These are phyloP conservation scores for Aspergillus unguis DNA, from an alignment of 2,329 filamentous ascomycete genomes.

Conservation along the genomic window DNA sequence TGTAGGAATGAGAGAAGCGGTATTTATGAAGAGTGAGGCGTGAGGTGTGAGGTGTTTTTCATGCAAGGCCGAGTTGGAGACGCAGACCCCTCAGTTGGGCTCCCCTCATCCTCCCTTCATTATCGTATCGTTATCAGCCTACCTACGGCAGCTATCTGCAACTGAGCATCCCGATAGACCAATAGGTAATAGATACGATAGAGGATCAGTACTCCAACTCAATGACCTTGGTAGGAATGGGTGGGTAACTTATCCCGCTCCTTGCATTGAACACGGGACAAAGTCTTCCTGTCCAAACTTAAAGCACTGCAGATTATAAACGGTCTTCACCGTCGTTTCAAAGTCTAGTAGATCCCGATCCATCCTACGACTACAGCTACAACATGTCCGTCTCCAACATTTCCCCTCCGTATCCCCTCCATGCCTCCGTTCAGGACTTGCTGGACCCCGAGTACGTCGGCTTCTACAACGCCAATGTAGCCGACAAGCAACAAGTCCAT, in stretches of 20 bases:
- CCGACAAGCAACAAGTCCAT: constrained; percentile 54
- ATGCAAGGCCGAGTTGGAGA: constrained; percentile 3
- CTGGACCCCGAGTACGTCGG: constrained; percentile 51
- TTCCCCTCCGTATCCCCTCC: constrained; percentile 47
- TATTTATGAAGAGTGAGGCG: not conserved
- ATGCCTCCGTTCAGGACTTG: constrained; percentile 45
- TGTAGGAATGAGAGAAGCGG: not conserved
- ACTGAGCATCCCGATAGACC: no score
- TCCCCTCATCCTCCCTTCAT: not conserved
- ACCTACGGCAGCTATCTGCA: no score
- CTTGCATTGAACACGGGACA: constrained; percentile 2
- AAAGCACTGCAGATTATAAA: not conserved
- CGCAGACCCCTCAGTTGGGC: constrained; percentile 4
- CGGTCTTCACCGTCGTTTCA: not conserved
- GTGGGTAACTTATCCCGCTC: not conserved
- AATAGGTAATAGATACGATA: no score
- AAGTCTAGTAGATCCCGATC: not conserved
- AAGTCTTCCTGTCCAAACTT: not conserved
- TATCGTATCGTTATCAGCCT: not conserved
- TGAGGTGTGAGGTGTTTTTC: not conserved
- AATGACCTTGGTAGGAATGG: not conserved
- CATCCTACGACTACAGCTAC: not conserved
- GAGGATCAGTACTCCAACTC: not conserved
- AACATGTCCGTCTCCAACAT: constrained; percentile 21
- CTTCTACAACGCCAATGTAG: constrained; percentile 53